Conservation (phyloP, 352 stramenopile genomes). For the Pythium phragmitis region DNA sequence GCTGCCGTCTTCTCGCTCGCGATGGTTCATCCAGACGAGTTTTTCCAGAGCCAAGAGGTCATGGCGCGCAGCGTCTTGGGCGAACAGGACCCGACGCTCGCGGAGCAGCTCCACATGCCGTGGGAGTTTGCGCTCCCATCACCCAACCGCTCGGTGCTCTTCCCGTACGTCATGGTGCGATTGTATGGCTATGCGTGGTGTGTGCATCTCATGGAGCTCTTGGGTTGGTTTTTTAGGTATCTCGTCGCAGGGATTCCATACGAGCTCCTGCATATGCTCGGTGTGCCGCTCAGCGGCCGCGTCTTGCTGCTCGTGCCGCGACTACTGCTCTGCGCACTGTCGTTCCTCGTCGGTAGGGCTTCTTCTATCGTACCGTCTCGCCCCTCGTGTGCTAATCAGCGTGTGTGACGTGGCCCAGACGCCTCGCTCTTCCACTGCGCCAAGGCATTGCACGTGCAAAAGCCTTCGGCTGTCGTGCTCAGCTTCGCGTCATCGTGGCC, state of each 20-base stretch:
- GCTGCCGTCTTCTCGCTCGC: conserved; percentile 36
- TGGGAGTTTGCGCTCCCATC: conserved; percentile 72
- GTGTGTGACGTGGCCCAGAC: conserved; percentile 29
- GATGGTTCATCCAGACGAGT: conserved; percentile 84
- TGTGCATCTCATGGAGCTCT: not conserved
- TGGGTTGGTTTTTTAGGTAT: conserved; percentile 27
- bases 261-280: conserved; percentile 39
- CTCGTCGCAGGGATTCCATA: conserved; percentile 53
- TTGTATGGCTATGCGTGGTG: not conserved
- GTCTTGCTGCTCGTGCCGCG: conserved; percentile 56
- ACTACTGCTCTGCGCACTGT: conserved; percentile 56
- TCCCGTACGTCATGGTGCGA: conserved; percentile 43
- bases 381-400: not conserved
- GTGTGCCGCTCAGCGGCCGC: conserved; percentile 37
- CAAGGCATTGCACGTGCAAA: conserved; percentile 26
- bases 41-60: conserved; percentile 87
- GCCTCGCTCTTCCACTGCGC: conserved; percentile 41
- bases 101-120: conserved; percentile 46
- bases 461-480: conserved; percentile 34
- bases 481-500: conserved; percentile 73
- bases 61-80: conserved; percentile 61
- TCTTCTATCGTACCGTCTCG: not conserved
- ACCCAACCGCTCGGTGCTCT: conserved; percentile 73
- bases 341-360: conserved; percentile 46
- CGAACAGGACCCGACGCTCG: conserved; percentile 3